Conservation (phyloP, 768 basidiomycete species). For the Lentinus tigrinus region DNA sequence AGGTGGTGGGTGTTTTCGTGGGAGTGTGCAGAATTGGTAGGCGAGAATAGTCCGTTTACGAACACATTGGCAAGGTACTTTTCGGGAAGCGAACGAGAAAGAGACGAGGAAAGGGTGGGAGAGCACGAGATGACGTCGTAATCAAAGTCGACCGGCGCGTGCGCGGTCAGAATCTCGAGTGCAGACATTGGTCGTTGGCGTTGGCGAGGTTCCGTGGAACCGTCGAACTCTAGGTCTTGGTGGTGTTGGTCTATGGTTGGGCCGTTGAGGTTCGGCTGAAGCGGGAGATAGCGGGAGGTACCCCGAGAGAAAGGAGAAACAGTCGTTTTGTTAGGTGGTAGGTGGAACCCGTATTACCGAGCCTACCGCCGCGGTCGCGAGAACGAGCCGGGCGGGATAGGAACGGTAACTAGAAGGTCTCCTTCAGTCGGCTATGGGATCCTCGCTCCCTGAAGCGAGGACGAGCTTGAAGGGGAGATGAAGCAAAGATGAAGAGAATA, state of each 20-base stretch:
- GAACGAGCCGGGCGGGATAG: slow-evolving; percentile 59
- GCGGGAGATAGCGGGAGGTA: slow-evolving; percentile 1
- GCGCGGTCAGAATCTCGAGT: slow-evolving; percentile 47
- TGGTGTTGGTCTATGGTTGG: slow-evolving; percentile 23
- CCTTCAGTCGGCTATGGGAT: slow-evolving; percentile 54
- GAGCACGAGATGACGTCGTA: slow-evolving; percentile 29
- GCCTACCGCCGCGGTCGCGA: slow-evolving; percentile 72
- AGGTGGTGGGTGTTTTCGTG: slow-evolving; percentile 10
- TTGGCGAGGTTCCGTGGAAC: slow-evolving; percentile 11
- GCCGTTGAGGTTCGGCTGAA: slow-evolving; percentile 9
- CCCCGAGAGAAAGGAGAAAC: slow-evolving; percentile 14
- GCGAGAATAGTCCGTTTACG: slow-evolving; percentile 20
- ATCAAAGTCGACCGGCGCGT: slow-evolving; percentile 28
- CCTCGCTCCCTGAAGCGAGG: slow-evolving; percentile 78
- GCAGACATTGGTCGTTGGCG: slow-evolving; percentile 48
- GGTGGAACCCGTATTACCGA: slow-evolving; percentile 58
- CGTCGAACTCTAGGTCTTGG: slow-evolving; percentile 26
- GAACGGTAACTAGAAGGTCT: slow-evolving; percentile 49
- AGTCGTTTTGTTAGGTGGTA: slow-evolving; percentile 26
- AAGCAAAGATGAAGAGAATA: slow-evolving; percentile 8
- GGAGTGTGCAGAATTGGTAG: slow-evolving; percentile 3
- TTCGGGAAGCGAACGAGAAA: slow-evolving; percentile 23
- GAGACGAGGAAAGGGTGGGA: slow-evolving; percentile 20
- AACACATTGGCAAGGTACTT: slow-evolving; percentile 22
- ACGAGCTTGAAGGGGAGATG: slow-evolving; percentile 44